Conservation (phyloP, 192 early-diverging fungal genomes). For the Hyaloraphidium curvatum region DNA sequence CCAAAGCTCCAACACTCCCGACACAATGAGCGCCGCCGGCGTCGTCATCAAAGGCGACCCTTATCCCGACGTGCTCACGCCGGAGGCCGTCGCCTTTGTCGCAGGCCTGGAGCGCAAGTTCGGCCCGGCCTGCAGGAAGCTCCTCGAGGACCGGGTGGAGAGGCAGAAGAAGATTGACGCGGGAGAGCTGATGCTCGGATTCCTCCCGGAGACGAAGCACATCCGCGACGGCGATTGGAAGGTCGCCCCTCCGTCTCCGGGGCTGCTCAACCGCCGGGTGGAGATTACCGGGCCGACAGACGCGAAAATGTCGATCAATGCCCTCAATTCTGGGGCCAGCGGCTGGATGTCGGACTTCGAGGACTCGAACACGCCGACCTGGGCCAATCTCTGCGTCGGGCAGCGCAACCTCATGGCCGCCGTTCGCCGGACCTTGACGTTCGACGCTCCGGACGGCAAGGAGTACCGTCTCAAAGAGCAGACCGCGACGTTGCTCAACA, state of each 20-base stretch:
- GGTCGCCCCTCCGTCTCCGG: conserved; percentile 71
- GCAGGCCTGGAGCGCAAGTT: too few species aligned
- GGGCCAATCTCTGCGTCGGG: conserved; percentile 74
- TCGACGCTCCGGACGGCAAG: conserved; percentile 70
- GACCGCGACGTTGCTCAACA: conserved; percentile 10
- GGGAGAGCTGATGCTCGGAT: too few species aligned
- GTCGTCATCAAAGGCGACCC: too few species aligned
- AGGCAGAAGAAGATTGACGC: too few species aligned
- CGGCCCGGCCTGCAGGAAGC: too few species aligned
- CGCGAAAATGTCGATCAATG: conserved; percentile 99
- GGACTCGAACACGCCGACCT: conserved; percentile 92
- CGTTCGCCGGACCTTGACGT: conserved; percentile 63
- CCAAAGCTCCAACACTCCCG: too few species aligned
- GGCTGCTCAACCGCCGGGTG: conserved; percentile 73
- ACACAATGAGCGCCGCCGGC: too few species aligned
- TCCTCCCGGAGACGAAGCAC: conserved; percentile 74
- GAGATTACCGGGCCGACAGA: conserved; percentile 95
- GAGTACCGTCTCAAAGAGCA: conserved; percentile 76
- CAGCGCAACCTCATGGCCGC: conserved; percentile 90
- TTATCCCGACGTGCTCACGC: too few species aligned
- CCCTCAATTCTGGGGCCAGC: conserved; percentile 77
- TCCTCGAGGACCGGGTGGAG: too few species aligned
- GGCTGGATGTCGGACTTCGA: conserved; percentile 99
- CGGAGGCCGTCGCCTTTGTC: too few species aligned
- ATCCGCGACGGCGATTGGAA: conserved; percentile 82